These are phyloP conservation scores for Erodium texanum DNA, from an alignment of 441 rosid species.

Conservation along the genomic window DNA sequence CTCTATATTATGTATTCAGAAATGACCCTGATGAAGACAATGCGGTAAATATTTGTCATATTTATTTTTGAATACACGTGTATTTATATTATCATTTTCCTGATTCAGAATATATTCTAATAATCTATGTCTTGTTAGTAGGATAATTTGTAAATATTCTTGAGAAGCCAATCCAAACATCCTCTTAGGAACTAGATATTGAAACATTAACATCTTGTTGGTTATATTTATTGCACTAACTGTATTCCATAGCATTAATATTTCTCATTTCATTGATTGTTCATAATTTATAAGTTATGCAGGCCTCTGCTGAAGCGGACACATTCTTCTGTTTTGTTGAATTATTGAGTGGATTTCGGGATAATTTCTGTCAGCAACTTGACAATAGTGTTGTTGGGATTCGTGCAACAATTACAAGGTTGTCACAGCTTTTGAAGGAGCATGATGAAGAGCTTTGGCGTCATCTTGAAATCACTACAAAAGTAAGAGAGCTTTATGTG, in stretches of 20 bases:
- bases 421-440: constrained; percentile 77
- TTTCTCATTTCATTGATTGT: constrained; percentile 18
- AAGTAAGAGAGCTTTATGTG: constrained; percentile 38
- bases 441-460: constrained; percentile 99
- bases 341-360: constrained; percentile 89
- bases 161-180: background rate
- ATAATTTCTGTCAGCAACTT: constrained; percentile 92
- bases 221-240: background rate
- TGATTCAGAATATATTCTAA: constrained; percentile 4
- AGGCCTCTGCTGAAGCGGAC: constrained; percentile 86
- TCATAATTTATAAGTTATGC: constrained; percentile 29
- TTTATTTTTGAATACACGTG: constrained; percentile 3
- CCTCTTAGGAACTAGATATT: background rate
- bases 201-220: background rate
- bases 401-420: constrained; percentile 73
- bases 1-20: constrained; percentile 68
- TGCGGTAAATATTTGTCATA: constrained; percentile 43
- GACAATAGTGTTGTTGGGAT: constrained; percentile 95
- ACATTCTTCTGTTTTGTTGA: constrained; percentile 93
- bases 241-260: background rate
- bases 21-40: constrained; percentile 79
- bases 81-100: constrained; percentile 7
- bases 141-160: background rate
- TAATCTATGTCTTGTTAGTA: constrained; percentile 6
- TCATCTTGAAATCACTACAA: constrained; percentile 91